A percentile compares a stretch with the other conserved stretches of the same genome.
phyloP scores from a whole-genome alignment of 2,329 filamentous ascomycete species.

The Phaeosphaeriaceae sp. region DNA sequence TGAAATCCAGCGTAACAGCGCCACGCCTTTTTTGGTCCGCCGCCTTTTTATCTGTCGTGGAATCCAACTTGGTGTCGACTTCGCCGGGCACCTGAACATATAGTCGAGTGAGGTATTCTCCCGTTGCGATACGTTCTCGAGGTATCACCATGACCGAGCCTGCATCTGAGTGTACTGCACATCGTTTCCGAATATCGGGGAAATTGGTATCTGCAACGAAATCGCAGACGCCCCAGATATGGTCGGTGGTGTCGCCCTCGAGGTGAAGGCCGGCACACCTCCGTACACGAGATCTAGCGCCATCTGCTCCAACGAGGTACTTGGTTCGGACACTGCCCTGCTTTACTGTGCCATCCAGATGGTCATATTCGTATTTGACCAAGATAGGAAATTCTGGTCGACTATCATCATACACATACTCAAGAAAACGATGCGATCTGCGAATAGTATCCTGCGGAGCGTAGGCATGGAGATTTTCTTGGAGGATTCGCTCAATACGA shows the following conservation, averaged over 20 bases:
- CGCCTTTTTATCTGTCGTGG: background rate
- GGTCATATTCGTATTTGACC: background rate
- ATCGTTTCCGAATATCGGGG: background rate
- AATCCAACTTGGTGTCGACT: background rate
- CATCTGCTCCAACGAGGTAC: background rate
- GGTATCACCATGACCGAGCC: background rate
- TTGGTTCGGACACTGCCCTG: background rate
- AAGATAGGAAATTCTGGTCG: background rate
- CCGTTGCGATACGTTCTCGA: background rate
- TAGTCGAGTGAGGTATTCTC: background rate
- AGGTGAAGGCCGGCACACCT: background rate
- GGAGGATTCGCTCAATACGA: background rate
- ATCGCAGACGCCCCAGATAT: background rate
- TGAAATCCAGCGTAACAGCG: background rate
- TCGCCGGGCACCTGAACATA: background rate
- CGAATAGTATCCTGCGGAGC: background rate
- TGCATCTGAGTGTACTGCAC: background rate
- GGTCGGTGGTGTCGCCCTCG: background rate
- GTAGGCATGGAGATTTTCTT: background rate
- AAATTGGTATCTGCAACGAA: background rate
- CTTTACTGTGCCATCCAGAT: background rate
- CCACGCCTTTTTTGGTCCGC: background rate
- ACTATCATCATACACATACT: background rate
- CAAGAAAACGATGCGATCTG: background rate
- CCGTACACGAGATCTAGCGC: background rate